Evolutionary conservation across 2,329 filamentous ascomycete genomes (phyloP).

Genomic region (Paecilomyces sp.): DNA sequence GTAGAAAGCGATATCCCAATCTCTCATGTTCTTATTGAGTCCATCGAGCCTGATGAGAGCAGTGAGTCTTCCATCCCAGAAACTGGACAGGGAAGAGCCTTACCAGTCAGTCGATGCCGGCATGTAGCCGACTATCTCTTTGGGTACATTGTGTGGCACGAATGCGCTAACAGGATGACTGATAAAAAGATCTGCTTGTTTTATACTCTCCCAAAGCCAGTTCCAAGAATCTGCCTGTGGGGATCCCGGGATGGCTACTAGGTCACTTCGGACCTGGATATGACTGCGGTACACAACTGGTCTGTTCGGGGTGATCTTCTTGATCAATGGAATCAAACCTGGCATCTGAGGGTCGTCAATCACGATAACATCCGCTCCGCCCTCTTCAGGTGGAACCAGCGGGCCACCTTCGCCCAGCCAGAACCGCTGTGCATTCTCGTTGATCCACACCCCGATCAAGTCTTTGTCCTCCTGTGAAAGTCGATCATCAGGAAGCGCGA

Average conservation of each 20-base stretch:
- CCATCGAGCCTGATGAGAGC: constrained; percentile 57
- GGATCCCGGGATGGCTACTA: constrained; percentile 55
- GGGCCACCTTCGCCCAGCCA: constrained; percentile 66
- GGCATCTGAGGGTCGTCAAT: constrained; percentile 85
- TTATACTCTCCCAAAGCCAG: constrained; percentile 66
- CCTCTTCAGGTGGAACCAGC: constrained; percentile 55
- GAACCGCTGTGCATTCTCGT: constrained; percentile 65
- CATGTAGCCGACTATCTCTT: constrained; percentile 63
- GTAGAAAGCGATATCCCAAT: constrained; percentile 67
- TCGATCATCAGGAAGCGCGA: constrained; percentile 58
- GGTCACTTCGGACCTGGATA: constrained; percentile 72
- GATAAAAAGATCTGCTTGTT: constrained; percentile 69
- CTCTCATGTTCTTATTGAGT: constrained; percentile 65
- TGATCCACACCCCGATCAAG: constrained; percentile 63
- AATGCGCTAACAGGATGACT: constrained; percentile 73
- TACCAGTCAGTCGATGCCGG: constrained; percentile 76
- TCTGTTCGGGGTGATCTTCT: constrained; percentile 60
- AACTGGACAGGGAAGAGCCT: constrained; percentile 10
- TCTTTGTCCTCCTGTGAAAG: constrained; percentile 56
- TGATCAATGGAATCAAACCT: constrained; percentile 67
- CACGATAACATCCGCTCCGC: constrained; percentile 69
- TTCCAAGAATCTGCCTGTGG: constrained; percentile 69
- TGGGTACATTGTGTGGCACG: constrained; percentile 61
- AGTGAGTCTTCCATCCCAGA: constrained; percentile 8
- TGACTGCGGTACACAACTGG: constrained; percentile 76